Evolutionary conservation across 305 asterid species (phyloP), one percentile per base, ranked within the genome.

Genomic region (Caryopteris hybrid): DNA sequence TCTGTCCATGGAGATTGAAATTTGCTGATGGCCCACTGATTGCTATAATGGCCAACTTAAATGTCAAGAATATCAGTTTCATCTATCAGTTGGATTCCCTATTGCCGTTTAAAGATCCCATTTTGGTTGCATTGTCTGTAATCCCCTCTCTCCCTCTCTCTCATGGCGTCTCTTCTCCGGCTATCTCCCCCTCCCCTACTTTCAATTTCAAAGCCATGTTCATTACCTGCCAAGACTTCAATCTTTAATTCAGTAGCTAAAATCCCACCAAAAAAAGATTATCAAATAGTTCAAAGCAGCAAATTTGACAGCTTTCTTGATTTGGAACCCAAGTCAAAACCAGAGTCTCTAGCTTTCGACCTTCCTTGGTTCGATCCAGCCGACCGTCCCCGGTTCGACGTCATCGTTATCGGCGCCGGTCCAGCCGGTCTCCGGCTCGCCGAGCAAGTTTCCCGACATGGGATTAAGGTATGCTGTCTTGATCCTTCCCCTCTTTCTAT

Each of bases 351-450:
- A 36, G 72, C 81, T 61, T 76, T 84, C 38, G 89, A 88, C 54
- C 33, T 92, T 63, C 83, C 97, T 9, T 76, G 80, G 90, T 66
- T 85, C 29, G 66, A 78, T 52, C 88, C 84, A 38, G 64, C 86
- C 3, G 86, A 76, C 61, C 79, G 84, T 29, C 39, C 73, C 25
- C 81, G 66, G 27, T 93, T 88, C 67, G 97, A 92, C 64, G 87
- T 88, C 75, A 69, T 90, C 79, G 82, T 90, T 38, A 83, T 88
- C 29, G 98, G 98, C 3, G 84, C 94, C 55, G 97, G 98, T 16
- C 98, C 98, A 2, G 93, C 97, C 25, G 98, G 98, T 21, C 85
- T 90, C 71, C 81, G 96, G 25, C 82, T 90, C 12, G 90, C 96
- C 6, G 95, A 88, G 80, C 92, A 83, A 56, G 87, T 87, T 5